Evolutionary conservation across 768 basidiomycete species (phyloP), one percentile per base, ranked within the genome.

Genomic region (Suillus weaverae): DNA sequence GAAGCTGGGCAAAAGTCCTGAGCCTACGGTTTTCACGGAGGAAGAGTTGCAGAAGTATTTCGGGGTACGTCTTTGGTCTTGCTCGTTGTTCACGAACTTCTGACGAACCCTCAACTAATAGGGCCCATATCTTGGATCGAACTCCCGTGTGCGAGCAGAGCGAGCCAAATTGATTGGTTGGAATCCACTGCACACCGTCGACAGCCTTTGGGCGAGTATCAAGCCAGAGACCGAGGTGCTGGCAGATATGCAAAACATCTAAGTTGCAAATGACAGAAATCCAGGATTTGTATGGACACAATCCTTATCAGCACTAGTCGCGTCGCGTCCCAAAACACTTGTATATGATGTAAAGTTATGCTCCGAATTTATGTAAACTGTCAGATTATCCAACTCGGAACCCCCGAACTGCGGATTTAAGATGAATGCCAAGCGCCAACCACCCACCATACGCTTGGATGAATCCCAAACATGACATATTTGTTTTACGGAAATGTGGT

Each of bases 1-100:
- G 20, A 76, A 75, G 2, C 66, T 79, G 10, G 81, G 81, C 2
- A 79, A 77, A 67, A 73, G 74, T 46, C 9, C 72, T 71, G 60
- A 77, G 57, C 83, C 84, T 3, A 83, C 81, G 1, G 68, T 79
- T 1, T 86, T 86, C 67, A 81, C 80, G 2, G 60, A 60, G 30
- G 60, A 54, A 43, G 72, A 74, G 64, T 44, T 61, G 66, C 43
- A 44, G 41, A 67, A 62, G 20, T 66, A 70, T 30, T 67, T 69
- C 14, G 32, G 33, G 35, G 73, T 73, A 48, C 44, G 67, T 67
- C n/a, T 39, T 48, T 32, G 18, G 3, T 20, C 35, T 18, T 20
- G 18, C 36, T 16, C 10, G 13, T 18, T n/a, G 11, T 38, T 0
- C 9, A 57, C 7, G 22, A 10, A 26, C 5, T 38, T 26, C 10